Evolutionary conservation across 805 yeast genomes (phyloP).

Genomic region (Monosporozyma unispora): DNA sequence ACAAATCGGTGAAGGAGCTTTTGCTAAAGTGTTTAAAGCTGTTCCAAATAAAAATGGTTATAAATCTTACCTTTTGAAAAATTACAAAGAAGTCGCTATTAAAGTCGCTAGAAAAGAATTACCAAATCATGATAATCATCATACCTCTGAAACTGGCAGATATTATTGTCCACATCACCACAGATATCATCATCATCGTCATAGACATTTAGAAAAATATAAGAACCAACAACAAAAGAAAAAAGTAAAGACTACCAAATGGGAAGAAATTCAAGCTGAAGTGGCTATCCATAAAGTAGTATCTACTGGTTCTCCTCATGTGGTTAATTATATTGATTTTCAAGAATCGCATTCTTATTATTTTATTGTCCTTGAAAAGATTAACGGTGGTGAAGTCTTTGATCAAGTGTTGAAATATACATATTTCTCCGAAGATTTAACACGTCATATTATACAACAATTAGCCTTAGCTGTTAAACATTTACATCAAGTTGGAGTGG

Average conservation of each 20-base stretch:
- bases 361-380: slow-evolving; percentile 62
- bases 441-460: slow-evolving; percentile 56
- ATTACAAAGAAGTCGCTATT: slow-evolving; percentile 34
- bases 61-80: slow-evolving; percentile 8
- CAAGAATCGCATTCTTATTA: slow-evolving; percentile 53
- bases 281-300: slow-evolving; percentile 59
- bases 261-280: slow-evolving; percentile 63
- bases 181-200: slow-evolving; percentile 1
- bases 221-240: slow-evolving; percentile 4
- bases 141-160: slow-evolving; percentile 39
- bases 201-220: slow-evolving; percentile 2
- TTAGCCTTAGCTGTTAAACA: slow-evolving; percentile 57
- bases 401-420: slow-evolving; percentile 59
- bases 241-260: slow-evolving; percentile 13
- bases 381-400: slow-evolving; percentile 69
- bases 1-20: slow-evolving; percentile 74
- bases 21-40: slow-evolving; percentile 67
- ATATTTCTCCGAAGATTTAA: slow-evolving; percentile 54
- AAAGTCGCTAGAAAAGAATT: slow-evolving; percentile 54
- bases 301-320: slow-evolving; percentile 38
- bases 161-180: slow-evolving; percentile 16
- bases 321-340: slow-evolving; percentile 57
- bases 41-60: slow-evolving; percentile 15
- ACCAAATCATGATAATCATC: slow-evolving; percentile 39
- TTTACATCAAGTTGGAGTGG: slow-evolving; percentile 68